A percentile compares a stretch with the other conserved stretches of the same genome.
Evolutionary conservation across 805 yeast species (phyloP).

Genomic region (Candida anglica): DNA sequence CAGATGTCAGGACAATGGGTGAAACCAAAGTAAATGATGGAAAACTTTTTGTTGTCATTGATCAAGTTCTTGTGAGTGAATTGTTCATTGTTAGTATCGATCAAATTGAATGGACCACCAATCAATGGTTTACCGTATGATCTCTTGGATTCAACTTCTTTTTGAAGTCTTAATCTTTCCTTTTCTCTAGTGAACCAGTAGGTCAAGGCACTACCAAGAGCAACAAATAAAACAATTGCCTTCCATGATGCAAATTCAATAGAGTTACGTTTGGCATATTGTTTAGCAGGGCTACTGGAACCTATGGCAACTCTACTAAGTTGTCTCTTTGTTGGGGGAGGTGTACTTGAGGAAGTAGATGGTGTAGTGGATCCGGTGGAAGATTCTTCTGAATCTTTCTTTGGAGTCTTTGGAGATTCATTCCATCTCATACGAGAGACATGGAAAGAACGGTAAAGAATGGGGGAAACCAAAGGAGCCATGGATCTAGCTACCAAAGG

Average conservation of each 20-base stretch:
- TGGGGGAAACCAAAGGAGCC: too few relatives aligned
- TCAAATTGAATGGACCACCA: conserved; percentile 82
- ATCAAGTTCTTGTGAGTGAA: conserved; percentile 77
- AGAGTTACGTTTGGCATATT: conserved; percentile 35
- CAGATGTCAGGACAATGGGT: conserved; percentile 98
- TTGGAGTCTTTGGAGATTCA: too few relatives aligned
- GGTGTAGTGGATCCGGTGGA: too few relatives aligned
- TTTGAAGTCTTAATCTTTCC: conserved; percentile 65
- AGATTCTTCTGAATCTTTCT: too few relatives aligned
- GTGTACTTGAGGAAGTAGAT: too few relatives aligned
- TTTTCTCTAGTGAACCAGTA: conserved; percentile 74
- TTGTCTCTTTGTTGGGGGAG: conserved; percentile 57
- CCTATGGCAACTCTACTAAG: conserved; percentile 81
- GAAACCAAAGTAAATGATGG: conserved; percentile 91
- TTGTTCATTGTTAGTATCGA: conserved; percentile 63
- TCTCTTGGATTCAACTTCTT: conserved; percentile 78
- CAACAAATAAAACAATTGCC: conserved; percentile 62
- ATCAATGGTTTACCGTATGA: conserved; percentile 90
- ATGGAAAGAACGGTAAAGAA: too few relatives aligned
- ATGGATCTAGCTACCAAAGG: too few relatives aligned
- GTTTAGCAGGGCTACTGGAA: conserved; percentile 25
- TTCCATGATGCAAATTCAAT: conserved; percentile 85
- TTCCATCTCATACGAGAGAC: background rate
- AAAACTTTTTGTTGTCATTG: conserved; percentile 60
- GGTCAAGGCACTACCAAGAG: conserved; percentile 69